Conservation (phyloP, 257 asterid genomes). For the Solanum gracilifrons region DNA sequence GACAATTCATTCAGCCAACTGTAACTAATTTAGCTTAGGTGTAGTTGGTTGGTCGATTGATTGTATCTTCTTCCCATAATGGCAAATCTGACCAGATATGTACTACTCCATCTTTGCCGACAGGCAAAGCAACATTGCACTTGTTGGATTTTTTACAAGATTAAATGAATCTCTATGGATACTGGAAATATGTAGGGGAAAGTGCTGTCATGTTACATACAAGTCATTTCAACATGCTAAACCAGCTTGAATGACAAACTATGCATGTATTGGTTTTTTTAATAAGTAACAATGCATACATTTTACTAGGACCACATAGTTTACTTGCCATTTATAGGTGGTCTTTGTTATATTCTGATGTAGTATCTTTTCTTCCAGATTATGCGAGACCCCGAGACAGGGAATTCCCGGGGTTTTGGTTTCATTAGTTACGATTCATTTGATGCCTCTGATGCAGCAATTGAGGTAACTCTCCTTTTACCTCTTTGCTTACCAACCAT, state of each 20-base stretch:
- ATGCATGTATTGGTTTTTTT: not conserved
- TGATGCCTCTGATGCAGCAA: constrained; percentile 96
- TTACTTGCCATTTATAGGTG: not conserved
- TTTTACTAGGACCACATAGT: not conserved
- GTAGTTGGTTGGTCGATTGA: not conserved
- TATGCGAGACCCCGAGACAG: constrained; percentile 96
- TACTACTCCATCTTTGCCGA: not conserved
- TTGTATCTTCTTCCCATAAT: not conserved
- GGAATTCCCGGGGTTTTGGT: constrained; percentile 96
- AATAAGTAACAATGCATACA: not conserved
- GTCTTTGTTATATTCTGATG: not conserved
- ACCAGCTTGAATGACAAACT: not conserved
- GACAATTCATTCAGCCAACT: not conserved
- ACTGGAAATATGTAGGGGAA: not conserved
- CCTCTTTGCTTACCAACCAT: not conserved
- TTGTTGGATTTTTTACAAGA: not conserved
- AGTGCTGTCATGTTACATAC: not conserved
- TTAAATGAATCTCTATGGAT: not conserved
- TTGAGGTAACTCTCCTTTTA: constrained; percentile 38
- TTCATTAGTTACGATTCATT: constrained; percentile 91
- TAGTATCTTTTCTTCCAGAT: constrained; percentile 34
- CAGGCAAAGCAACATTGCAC: not conserved
- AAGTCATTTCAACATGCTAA: not conserved
- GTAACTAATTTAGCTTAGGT: not conserved
- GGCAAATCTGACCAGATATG: not conserved